Evolutionary conservation across 106 monocot species (phyloP).

Genomic region (Posidonia australis): DNA sequence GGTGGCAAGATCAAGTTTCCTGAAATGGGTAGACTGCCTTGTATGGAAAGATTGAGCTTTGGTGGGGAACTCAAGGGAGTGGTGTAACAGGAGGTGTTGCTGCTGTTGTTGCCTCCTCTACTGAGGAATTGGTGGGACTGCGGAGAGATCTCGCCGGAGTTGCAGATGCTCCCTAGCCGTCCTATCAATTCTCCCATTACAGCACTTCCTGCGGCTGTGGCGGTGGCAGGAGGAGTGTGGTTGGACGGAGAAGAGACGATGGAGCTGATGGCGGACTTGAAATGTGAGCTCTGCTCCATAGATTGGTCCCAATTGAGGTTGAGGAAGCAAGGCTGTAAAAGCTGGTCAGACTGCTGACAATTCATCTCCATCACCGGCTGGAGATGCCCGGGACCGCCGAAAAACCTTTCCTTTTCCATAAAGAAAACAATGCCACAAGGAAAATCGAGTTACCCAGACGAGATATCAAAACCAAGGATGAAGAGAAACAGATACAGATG

Average conservation of each 20-base stretch:
- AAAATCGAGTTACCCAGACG: not conserved
- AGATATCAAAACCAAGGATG: not conserved
- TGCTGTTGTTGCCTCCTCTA: constrained; percentile 9
- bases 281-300: constrained; percentile 10
- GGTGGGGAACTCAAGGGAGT: constrained; percentile 24
- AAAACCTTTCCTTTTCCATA: constrained; percentile 19
- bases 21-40: not conserved
- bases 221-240: not conserved
- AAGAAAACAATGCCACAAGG: not conserved
- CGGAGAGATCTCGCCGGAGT: constrained; percentile 30
- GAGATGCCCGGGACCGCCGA: not conserved
- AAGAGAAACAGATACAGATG: no score
- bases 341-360: not conserved
- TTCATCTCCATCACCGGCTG: constrained; percentile 6
- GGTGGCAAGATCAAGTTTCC: not conserved
- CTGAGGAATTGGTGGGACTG: constrained; percentile 8
- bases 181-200: constrained; percentile 25
- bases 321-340: constrained; percentile 11
- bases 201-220: not conserved
- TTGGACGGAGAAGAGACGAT: constrained; percentile 21
- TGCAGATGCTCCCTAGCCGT: constrained; percentile 27
- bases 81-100: constrained; percentile 15
- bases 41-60: constrained; percentile 19
- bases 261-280: constrained; percentile 21
- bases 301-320: constrained; percentile 21